A percentile compares a stretch with the other conserved stretches of the same genome.
These are phyloP conservation scores for Arbutus unedo DNA, from an alignment of 148 eudicot species.

Conservation along the genomic window DNA sequence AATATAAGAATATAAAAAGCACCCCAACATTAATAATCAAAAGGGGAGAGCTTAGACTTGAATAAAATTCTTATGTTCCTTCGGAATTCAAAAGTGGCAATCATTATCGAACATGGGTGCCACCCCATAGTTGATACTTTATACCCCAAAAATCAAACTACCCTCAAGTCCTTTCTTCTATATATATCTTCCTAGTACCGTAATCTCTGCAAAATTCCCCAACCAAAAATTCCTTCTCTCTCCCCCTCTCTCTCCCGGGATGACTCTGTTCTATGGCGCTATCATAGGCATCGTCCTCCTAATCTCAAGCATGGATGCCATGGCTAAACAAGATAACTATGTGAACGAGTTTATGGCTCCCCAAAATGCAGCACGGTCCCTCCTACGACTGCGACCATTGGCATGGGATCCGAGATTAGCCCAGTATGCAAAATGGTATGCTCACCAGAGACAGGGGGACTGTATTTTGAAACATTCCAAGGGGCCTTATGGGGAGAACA, in stretches of 20 bases:
- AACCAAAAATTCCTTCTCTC: neutral
- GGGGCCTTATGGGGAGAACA: slow-evolving; percentile 81
- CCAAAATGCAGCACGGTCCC: slow-evolving; percentile 60
- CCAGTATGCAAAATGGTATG: slow-evolving; percentile 51
- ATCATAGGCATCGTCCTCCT: slow-evolving; percentile 13
- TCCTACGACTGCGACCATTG: slow-evolving; percentile 44
- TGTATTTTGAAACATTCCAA: slow-evolving; percentile 60
- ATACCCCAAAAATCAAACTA: slow-evolving; percentile 2
- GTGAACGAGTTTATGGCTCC: slow-evolving; percentile 36
- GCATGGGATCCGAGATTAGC: slow-evolving; percentile 58
- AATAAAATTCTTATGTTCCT: neutral
- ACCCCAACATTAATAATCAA: neutral
- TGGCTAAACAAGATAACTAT: neutral
- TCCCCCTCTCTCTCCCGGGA: neutral
- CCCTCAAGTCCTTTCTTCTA: slow-evolving; percentile 13
- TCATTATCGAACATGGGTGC: slow-evolving; percentile 72
- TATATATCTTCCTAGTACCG: neutral
- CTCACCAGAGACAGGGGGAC: slow-evolving; percentile 42
- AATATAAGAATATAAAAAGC: neutral
- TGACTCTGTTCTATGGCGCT: slow-evolving; percentile 10
- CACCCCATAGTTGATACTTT: slow-evolving; percentile 35
- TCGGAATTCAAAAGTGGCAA: slow-evolving; percentile 26
- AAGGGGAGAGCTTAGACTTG: neutral
- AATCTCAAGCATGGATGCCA: slow-evolving; percentile 16
- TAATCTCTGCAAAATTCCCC: neutral